Percentiles rank a stretch among this genome's conserved stretches.
Evolutionary conservation across 2,329 filamentous ascomycete genomes (phyloP).

Genomic region (Corynespora cassiicola): DNA sequence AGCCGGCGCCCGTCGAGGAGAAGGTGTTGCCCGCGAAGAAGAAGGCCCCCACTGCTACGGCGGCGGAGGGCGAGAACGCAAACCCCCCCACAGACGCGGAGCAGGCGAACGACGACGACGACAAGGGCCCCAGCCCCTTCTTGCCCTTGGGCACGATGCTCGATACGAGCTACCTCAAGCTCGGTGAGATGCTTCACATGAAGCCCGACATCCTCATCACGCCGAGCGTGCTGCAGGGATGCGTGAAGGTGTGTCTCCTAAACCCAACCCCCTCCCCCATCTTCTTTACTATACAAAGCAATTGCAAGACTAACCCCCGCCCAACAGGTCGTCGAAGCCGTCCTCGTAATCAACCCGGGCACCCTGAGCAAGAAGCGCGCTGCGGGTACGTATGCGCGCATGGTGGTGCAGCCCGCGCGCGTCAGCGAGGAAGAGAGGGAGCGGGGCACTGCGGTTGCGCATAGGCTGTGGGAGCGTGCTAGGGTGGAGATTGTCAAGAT

Average conservation of each 20-base stretch:
- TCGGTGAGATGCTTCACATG: slow-evolving; percentile 89
- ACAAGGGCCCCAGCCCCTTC: slow-evolving; percentile 53
- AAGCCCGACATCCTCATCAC: slow-evolving; percentile 83
- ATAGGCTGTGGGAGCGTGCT: slow-evolving; percentile 81
- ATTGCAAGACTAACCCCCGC: slow-evolving; percentile 11
- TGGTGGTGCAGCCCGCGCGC: slow-evolving; percentile 73
- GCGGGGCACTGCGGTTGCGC: slow-evolving; percentile 64
- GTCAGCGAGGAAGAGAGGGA: slow-evolving; percentile 65
- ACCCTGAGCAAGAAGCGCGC: slow-evolving; percentile 83
- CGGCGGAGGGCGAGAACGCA: slow-evolving; percentile 58
- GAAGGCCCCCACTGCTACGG: too few relatives aligned
- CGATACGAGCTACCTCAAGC: slow-evolving; percentile 82
- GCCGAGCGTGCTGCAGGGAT: slow-evolving; percentile 83
- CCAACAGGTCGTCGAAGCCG: slow-evolving; percentile 86
- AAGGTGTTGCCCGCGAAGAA: slow-evolving; percentile 58
- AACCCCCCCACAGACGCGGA: slow-evolving; percentile 24
- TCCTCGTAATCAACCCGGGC: slow-evolving; percentile 90
- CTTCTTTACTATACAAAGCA: slow-evolving; percentile 14
- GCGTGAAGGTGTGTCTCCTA: slow-evolving; percentile 74
- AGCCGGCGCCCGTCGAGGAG: slow-evolving; percentile 40
- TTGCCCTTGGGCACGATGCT: slow-evolving; percentile 71
- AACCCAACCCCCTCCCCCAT: background rate
- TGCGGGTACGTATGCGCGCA: slow-evolving; percentile 82
- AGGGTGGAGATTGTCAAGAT: slow-evolving; percentile 89
- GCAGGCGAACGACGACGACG: slow-evolving; percentile 60